phyloP scores from a whole-genome alignment of 2,329 filamentous ascomycete genomes.

The Zalaria sp. region DNA sequence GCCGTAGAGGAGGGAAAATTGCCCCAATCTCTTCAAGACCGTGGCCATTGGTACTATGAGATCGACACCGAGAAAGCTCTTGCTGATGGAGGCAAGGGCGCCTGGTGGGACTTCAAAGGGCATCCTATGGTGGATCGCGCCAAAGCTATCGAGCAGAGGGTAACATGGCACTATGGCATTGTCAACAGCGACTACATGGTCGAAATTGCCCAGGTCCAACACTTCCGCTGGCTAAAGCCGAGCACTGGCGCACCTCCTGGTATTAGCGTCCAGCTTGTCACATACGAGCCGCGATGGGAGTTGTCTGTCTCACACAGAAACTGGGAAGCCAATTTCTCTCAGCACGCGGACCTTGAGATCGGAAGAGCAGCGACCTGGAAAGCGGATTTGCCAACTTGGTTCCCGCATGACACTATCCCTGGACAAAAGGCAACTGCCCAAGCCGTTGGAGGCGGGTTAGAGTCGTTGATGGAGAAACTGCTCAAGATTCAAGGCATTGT shows the following conservation, averaged over 20 bases:
- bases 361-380: constrained; percentile 13
- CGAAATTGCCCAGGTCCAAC: constrained; percentile 16
- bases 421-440: neutral
- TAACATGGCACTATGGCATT: constrained; percentile 14
- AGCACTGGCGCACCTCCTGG: neutral
- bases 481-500: neutral
- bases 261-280: constrained; percentile 1
- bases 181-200: constrained; percentile 14
- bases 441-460: constrained; percentile 10
- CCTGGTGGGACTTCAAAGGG: no score
- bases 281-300: constrained; percentile 14
- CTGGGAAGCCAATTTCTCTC: constrained; percentile 14
- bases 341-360: constrained; percentile 14
- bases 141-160: constrained; percentile 11
- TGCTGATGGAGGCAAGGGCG: no score
- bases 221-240: constrained; percentile 5
- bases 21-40: constrained; percentile 10
- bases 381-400: constrained; percentile 13
- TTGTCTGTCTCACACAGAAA: constrained; percentile 12
- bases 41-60: neutral
- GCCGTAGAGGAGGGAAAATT: constrained; percentile 9
- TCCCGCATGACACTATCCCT: constrained; percentile 8
- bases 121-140: neutral
- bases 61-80: no score
- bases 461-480: constrained; percentile 14